Evolutionary conservation across 768 basidiomycete genomes (phyloP).

Genomic region (Harrya chromipes): DNA sequence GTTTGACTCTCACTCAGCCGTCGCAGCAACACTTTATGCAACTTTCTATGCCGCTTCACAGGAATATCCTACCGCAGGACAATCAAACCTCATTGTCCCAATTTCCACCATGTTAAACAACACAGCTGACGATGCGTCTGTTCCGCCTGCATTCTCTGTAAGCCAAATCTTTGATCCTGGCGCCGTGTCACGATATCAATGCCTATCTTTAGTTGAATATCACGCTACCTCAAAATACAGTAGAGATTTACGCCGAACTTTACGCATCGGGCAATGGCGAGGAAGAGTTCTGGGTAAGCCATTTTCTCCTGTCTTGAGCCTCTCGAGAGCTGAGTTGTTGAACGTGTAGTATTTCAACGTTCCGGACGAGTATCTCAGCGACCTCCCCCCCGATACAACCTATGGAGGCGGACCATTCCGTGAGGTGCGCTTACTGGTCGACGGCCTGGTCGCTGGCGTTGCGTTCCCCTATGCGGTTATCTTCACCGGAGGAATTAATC

Average conservation of each 20-base stretch:
- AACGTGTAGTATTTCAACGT: slow-evolving; percentile 60
- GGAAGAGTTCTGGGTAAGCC: slow-evolving; percentile 76
- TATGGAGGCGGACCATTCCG: slow-evolving; percentile 53
- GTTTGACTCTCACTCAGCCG: background rate
- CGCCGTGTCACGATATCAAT: background rate
- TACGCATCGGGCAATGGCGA: slow-evolving; percentile 64
- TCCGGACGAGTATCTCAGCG: slow-evolving; percentile 54
- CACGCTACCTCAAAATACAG: slow-evolving; percentile 66
- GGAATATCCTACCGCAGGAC: slow-evolving; percentile 52
- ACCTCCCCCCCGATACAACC: slow-evolving; percentile 51
- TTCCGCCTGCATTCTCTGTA: slow-evolving; percentile 73
- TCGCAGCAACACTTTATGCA: slow-evolving; percentile 59
- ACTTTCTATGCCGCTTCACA: slow-evolving; percentile 67
- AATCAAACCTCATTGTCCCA: slow-evolving; percentile 65
- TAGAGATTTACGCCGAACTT: slow-evolving; percentile 65
- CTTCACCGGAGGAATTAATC: slow-evolving; percentile 75
- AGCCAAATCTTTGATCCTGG: slow-evolving; percentile 4
- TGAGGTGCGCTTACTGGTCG: slow-evolving; percentile 59
- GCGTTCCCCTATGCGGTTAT: slow-evolving; percentile 60
- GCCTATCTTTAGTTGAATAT: slow-evolving; percentile 49
- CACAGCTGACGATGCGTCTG: slow-evolving; percentile 70
- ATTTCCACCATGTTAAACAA: slow-evolving; percentile 61
- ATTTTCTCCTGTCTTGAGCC: background rate
- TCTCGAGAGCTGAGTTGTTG: background rate
- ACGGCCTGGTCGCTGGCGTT: slow-evolving; percentile 51